Percentiles rank a stretch among this genome's conserved stretches.
Evolutionary conservation across 768 basidiomycete genomes (phyloP).

Genomic region (Russula foetens): DNA sequence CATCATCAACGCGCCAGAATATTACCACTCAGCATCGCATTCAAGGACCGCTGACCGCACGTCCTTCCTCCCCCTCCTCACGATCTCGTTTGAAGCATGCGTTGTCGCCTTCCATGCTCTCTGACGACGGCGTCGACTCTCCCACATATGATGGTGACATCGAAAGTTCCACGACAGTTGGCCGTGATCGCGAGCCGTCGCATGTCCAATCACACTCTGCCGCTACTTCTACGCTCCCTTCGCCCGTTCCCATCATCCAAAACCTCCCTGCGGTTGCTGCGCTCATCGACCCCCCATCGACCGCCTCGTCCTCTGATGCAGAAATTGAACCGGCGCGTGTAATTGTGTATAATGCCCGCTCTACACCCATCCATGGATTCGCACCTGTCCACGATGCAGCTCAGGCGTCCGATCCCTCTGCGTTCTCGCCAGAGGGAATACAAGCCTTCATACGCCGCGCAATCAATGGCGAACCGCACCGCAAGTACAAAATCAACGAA

Average conservation of each 20-base stretch:
- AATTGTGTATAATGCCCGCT: background rate
- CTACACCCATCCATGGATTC: constrained; percentile 19
- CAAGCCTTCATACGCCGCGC: constrained; percentile 67
- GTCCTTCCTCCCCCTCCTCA: constrained; percentile 17
- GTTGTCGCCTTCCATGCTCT: constrained; percentile 34
- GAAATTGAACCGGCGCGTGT: constrained; percentile 15
- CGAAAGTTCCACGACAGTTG: constrained; percentile 65
- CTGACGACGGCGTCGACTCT: constrained; percentile 71
- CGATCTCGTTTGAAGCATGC: constrained; percentile 30
- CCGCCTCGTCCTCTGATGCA: constrained; percentile 18
- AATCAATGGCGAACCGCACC: constrained; percentile 57
- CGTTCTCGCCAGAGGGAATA: constrained; percentile 69
- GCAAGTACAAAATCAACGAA: constrained; percentile 77
- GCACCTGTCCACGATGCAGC: constrained; percentile 23
- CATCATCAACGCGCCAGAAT: constrained; percentile 24
- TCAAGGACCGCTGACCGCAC: constrained; percentile 4
- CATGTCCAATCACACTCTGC: constrained; percentile 23
- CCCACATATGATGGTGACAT: constrained; percentile 90
- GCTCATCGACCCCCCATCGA: constrained; percentile 3
- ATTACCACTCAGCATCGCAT: constrained; percentile 23
- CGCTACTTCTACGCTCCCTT: constrained; percentile 20
- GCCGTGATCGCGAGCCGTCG: constrained; percentile 33
- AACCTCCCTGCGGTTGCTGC: constrained; percentile 11
- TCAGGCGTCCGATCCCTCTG: constrained; percentile 49
- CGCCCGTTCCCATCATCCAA: constrained; percentile 6